These are phyloP conservation scores for Scenedesmus sp. DNA, from an alignment of 163 green algal genomes.

Conservation along the genomic window DNA sequence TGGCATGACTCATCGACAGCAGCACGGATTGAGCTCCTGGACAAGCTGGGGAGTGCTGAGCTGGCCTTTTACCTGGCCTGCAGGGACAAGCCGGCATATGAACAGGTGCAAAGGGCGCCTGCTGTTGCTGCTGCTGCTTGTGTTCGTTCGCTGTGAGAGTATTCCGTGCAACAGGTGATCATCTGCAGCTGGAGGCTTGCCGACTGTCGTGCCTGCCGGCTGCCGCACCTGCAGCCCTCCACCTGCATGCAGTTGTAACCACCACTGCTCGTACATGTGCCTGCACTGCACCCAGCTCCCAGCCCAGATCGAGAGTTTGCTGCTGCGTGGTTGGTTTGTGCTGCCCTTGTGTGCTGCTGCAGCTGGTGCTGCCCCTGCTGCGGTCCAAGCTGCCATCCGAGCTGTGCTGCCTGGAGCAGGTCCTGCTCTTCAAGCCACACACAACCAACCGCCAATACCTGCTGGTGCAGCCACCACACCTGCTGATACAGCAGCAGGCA, in stretches of 20 bases:
- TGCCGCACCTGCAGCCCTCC: too few species aligned
- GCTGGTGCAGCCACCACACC: too few species aligned
- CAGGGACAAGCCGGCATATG: background rate
- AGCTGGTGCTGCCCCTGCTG: conserved; percentile 37
- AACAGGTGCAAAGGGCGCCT: background rate
- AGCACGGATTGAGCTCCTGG: background rate
- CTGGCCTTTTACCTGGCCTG: conserved; percentile 19
- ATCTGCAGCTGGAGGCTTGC: too few species aligned
- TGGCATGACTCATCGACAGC: background rate
- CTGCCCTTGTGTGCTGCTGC: conserved; percentile 1
- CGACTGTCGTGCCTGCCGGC: too few species aligned
- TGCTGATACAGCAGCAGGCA: background rate
- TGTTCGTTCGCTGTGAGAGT: too few species aligned
- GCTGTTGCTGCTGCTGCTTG: too few species aligned
- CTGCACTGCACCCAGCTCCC: background rate
- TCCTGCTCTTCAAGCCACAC: conserved; percentile 45
- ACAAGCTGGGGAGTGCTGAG: conserved; percentile 34
- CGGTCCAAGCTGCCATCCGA: conserved; percentile 29
- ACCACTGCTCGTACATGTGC: too few species aligned
- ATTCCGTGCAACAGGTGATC: too few species aligned
- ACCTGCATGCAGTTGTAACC: too few species aligned
- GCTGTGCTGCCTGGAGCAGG: conserved; percentile 15
- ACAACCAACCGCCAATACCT: conserved; percentile 27
- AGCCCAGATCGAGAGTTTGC: too few species aligned
- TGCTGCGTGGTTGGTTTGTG: background rate